These are phyloP conservation scores for Fusarium metavorans DNA, from an alignment of 2,329 filamentous ascomycete species.

Conservation along the genomic window DNA sequence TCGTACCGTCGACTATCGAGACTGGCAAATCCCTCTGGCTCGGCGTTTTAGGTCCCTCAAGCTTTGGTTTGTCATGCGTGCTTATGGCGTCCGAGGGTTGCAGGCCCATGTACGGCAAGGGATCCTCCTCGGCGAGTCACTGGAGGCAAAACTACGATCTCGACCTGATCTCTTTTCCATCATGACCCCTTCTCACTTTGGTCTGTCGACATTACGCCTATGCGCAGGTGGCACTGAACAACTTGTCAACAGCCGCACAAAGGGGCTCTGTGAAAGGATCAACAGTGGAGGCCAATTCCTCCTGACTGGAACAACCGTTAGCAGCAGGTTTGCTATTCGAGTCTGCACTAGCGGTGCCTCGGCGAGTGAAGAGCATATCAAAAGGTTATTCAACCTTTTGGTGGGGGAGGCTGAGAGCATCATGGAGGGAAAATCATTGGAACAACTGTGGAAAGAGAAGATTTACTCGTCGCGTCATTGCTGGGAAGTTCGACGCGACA, in stretches of 20 bases:
- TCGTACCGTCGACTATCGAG: conserved; percentile 92
- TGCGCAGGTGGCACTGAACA: conserved; percentile 57
- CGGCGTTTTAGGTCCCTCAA: conserved; percentile 89
- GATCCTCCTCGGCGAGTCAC: conserved; percentile 75
- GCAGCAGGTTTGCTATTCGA: conserved; percentile 81
- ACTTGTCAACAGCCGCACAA: conserved; percentile 74
- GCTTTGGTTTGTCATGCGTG: conserved; percentile 93
- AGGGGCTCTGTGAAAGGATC: conserved; percentile 79
- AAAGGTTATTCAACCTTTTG: conserved; percentile 79
- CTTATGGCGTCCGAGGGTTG: conserved; percentile 82
- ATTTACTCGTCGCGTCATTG: too few relatives aligned
- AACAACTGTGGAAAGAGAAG: neutral
- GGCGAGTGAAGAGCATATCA: conserved; percentile 78
- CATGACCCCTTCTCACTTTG: conserved; percentile 80
- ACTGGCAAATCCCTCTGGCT: conserved; percentile 97
- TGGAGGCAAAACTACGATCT: conserved; percentile 69
- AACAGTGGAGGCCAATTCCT: conserved; percentile 83
- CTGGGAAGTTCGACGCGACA: too few relatives aligned
- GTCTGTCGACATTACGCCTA: conserved; percentile 80
- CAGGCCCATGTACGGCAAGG: conserved; percentile 78
- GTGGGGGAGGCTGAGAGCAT: conserved; percentile 66
- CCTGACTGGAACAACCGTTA: conserved; percentile 81
- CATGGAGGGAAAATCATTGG: neutral
- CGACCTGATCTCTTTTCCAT: conserved; percentile 80
- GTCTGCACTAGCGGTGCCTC: conserved; percentile 78